Base-by-base conservation (phyloP, 2,329 filamentous ascomycete genomes). In the Hypoxylon sp. region DNA sequence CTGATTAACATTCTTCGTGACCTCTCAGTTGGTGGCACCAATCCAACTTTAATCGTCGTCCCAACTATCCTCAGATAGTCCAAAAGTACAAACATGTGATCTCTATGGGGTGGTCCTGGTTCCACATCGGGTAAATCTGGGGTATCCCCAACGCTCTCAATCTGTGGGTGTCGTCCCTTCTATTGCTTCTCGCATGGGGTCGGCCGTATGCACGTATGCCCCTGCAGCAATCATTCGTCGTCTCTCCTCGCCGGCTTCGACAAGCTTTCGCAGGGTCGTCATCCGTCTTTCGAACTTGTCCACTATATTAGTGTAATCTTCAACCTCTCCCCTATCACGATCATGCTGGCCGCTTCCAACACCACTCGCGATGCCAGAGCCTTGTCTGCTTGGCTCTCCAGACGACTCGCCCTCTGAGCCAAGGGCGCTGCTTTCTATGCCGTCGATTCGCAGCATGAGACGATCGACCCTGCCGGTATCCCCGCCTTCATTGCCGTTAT, bases 371-470 rank as follows among this genome's bases (percentile, higher is more conserved):
- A 75, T 77, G 22, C 73, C 73, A 6, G 75, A 74, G 25, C 72
- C 74, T n/a, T 64, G 75, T 55, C 66, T 73, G 69, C 51, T 78
- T 64, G 71, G 72, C 30, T 73, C 77, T 61, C 54, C 71, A 62
- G 70, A 77, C 50, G 60, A 5, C 33, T 82, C 82, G 51, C 80
- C 78, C 64, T 80, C 81, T 75, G 71, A 81, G 76, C 75, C 73
- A 1, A 77, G 65, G 2, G 76, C 74, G 42, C 77, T 74, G 64
- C 77, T 72, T 62, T 81, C 77, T 73, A 85, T 68, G 76, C 90
- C 91, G 65, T 91, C 86, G 58, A 93, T 86, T 64, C 82, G 83
- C 50, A 92, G 79, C 86, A 92, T 90, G 70, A 91, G 77, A 6
- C 83, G 82, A 44, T 81, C 81, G 35, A 80, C 61, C 66, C 72